Base-by-base conservation (phyloP, 2,329 filamentous ascomycete genomes). In the Neonectria sp. region DNA sequence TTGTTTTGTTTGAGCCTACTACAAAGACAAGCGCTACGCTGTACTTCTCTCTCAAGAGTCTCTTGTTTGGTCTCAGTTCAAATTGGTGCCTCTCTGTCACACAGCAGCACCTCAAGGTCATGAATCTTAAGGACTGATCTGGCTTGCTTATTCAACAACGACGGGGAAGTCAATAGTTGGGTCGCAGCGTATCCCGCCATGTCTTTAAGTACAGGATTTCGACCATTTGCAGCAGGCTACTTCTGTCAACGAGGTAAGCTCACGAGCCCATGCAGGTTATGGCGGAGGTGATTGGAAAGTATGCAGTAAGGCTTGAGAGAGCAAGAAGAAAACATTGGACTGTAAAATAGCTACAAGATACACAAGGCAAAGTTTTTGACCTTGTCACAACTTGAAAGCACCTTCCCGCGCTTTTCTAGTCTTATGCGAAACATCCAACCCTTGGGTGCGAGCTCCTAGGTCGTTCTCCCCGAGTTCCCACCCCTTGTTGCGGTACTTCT, bases 181-280 rank as follows among this genome's bases (percentile, higher is more conserved):
- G 21, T 1, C 21, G 21, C 21, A 21, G 21, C 21, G 21, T 21
- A 21, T 21, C 21, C 21, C 21, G 21, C 21, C 21, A 21, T 21
- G 21, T 21, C 21, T 21, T 21, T 21, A 21, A 21, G 21, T 21
- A 21, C 21, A 21, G 21, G 21, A 21, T 21, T 21, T 21, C 21
- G 21, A 21, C 21, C 21, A 21, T 21, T 21, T 21, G 21, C 1
- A 21, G 21, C 21, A 21, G 21, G 21, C 21, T 21, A 2, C 21
- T 21, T 21, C 21, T 21, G 27, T 29, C 27, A 4, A 29, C 7
- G 27, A 45, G n/a, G 21, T 45, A 21, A 45, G 21, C 43, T 21
- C 17, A 45, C 17, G 17, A 45, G 21, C 21, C 43, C n/a, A 6
- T 13, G 6, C 12, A 35, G 9, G 69, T 88, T 82, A 48, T 48